Evolutionary conservation across 805 yeast species (phyloP).

Genomic region (Zygotorulaspora sp.): DNA sequence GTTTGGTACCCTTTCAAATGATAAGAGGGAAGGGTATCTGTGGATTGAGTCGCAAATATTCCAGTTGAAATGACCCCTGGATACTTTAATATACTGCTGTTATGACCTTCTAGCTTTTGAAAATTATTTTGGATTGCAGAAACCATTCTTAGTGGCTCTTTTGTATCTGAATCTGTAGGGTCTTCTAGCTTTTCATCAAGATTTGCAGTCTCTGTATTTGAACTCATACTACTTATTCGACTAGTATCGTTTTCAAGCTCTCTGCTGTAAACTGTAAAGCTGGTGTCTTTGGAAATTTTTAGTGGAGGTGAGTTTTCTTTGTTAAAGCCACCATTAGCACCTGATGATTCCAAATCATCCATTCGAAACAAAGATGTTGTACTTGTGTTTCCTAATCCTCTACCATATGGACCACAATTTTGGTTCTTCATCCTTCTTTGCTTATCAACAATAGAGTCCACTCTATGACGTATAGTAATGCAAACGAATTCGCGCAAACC

Average conservation of each 20-base stretch:
- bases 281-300: conserved; percentile 7
- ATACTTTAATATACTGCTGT: neutral
- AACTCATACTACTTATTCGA: conserved; percentile 5
- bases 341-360: conserved; percentile 4
- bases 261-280: too few species aligned
- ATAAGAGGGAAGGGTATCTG: conserved; percentile 1
- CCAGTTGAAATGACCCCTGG: neutral
- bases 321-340: too few species aligned
- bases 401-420: conserved; percentile 6
- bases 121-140: conserved; percentile 6
- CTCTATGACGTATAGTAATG: conserved; percentile 51
- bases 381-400: neutral
- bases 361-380: neutral
- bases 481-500: conserved; percentile 61
- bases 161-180: too few species aligned
- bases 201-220: conserved; percentile 2
- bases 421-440: conserved; percentile 14
- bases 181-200: conserved; percentile 3
- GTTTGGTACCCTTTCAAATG: neutral
- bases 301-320: too few species aligned
- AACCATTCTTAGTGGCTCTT: conserved; percentile 8
- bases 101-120: neutral
- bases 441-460: conserved; percentile 41
- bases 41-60: neutral
- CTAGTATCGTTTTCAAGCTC: neutral